Evolutionary conservation across 306 rosid genomes (phyloP).

Genomic region (Rubus parviflorus): DNA sequence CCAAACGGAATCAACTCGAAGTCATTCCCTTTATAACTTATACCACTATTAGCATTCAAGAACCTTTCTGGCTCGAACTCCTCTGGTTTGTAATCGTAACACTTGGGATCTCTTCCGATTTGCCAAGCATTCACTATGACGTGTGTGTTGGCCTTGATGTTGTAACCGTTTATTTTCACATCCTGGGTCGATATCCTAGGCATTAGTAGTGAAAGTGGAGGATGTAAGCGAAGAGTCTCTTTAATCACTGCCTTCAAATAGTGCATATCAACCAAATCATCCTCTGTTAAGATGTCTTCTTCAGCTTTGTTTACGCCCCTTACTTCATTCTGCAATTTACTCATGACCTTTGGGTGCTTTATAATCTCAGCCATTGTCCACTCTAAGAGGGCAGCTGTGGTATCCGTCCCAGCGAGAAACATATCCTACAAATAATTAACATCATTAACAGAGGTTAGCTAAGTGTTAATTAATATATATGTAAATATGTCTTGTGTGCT

Average conservation of each 20-base stretch:
- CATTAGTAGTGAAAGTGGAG: constrained; percentile 37
- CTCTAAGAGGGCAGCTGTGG: constrained; percentile 32
- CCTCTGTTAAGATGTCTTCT: constrained; percentile 28
- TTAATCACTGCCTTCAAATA: constrained; percentile 48
- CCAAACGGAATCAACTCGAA: constrained; percentile 40
- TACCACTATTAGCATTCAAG: neutral
- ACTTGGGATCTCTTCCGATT: constrained; percentile 34
- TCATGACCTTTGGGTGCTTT: constrained; percentile 34
- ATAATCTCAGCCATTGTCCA: constrained; percentile 51
- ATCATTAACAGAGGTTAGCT: too few species aligned
- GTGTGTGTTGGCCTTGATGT: constrained; percentile 4
- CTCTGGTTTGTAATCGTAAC: constrained; percentile 29
- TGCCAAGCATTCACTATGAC: constrained; percentile 37
- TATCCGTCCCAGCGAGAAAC: constrained; percentile 54
- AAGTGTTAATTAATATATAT: too few species aligned
- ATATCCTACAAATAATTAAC: constrained; percentile 15
- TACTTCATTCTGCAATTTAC: constrained; percentile 22
- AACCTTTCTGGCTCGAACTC: constrained; percentile 41
- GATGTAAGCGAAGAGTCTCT: constrained; percentile 34
- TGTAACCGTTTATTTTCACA: constrained; percentile 15
- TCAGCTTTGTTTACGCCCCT: neutral
- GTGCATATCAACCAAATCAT: constrained; percentile 35
- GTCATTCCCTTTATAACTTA: constrained; percentile 31
- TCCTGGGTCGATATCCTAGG: constrained; percentile 32
- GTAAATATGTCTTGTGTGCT: too few species aligned